phyloP scores from a whole-genome alignment of 1,284 basidiomycete genomes.

The Fistulina hepatica region DNA sequence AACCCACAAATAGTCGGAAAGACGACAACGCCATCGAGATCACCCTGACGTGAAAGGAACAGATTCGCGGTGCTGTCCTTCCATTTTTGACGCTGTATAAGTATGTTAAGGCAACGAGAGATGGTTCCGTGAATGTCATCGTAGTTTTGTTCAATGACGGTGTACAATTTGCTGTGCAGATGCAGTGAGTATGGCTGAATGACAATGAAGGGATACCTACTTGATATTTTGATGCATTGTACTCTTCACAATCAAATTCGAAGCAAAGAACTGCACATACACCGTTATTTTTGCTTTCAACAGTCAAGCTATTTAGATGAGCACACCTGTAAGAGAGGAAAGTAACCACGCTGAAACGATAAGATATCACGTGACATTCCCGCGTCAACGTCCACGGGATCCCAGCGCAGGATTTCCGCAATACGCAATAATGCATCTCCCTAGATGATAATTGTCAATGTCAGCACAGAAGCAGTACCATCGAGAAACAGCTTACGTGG shows the following conservation, averaged over 20 bases:
- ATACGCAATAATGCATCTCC: conserved; percentile 42
- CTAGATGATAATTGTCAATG: conserved; percentile 22
- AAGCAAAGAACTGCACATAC: conserved; percentile 44
- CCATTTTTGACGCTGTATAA: conserved; percentile 14
- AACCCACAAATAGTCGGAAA: conserved; percentile 38
- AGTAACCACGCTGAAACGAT: conserved; percentile 51
- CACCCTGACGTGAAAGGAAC: background rate
- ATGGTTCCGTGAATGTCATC: conserved; percentile 16
- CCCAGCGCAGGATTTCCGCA: conserved; percentile 39
- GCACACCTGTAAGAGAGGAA: conserved; percentile 47
- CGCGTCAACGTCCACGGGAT: conserved; percentile 29
- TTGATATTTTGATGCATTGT: conserved; percentile 45
- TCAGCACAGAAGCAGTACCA: background rate
- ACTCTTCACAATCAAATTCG: conserved; percentile 51
- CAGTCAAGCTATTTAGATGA: background rate
- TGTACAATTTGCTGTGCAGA: conserved; percentile 30
- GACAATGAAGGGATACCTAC: conserved; percentile 39
- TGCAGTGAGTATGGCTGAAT: conserved; percentile 30
- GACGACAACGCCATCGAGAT: conserved; percentile 26
- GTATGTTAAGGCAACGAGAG: too few species aligned
- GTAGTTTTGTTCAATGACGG: conserved; percentile 28
- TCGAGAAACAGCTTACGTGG: background rate
- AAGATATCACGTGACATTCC: conserved; percentile 26
- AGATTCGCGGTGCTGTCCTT: background rate
- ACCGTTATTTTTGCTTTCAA: conserved; percentile 2